These are phyloP conservation scores for Waltergamsia citrina DNA, from an alignment of 2,329 filamentous ascomycete genomes.

Conservation along the genomic window DNA sequence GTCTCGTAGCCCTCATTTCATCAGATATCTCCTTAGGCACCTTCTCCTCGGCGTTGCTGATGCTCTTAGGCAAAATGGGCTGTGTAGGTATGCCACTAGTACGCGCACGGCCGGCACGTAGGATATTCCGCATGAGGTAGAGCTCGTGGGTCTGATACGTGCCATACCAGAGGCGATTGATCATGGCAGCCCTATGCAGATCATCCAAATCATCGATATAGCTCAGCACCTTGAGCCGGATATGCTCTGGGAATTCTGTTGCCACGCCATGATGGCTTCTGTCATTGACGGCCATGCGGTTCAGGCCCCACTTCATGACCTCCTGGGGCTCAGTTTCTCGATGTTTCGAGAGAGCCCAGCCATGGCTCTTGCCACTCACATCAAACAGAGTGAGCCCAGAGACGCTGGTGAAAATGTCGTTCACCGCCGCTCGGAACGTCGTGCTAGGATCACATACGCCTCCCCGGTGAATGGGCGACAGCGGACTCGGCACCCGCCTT, in stretches of 20 bases:
- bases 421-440: conserved; percentile 34
- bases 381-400: conserved; percentile 37
- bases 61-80: conserved; percentile 10
- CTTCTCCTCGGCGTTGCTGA: conserved; percentile 21
- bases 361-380: conserved; percentile 35
- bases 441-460: conserved; percentile 40
- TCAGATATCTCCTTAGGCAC: conserved; percentile 19
- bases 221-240: conserved; percentile 29
- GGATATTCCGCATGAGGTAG: conserved; percentile 23
- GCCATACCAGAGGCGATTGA: conserved; percentile 30
- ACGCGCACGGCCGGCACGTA: conserved; percentile 17
- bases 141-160: conserved; percentile 35
- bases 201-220: conserved; percentile 29
- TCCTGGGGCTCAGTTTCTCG: conserved; percentile 23
- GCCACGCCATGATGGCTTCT: conserved; percentile 18
- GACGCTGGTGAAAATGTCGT: conserved; percentile 41
- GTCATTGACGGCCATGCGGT: conserved; percentile 21
- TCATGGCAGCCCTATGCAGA: conserved; percentile 30
- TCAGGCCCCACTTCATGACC: conserved; percentile 15
- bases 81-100: conserved; percentile 7
- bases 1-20: conserved; percentile 10
- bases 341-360: conserved; percentile 37
- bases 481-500: conserved; percentile 31
- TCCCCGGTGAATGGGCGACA: conserved; percentile 26
- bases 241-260: conserved; percentile 21